phyloP scores from a whole-genome alignment of 2,329 filamentous ascomycete genomes.

The Bipolaris victoriae region DNA sequence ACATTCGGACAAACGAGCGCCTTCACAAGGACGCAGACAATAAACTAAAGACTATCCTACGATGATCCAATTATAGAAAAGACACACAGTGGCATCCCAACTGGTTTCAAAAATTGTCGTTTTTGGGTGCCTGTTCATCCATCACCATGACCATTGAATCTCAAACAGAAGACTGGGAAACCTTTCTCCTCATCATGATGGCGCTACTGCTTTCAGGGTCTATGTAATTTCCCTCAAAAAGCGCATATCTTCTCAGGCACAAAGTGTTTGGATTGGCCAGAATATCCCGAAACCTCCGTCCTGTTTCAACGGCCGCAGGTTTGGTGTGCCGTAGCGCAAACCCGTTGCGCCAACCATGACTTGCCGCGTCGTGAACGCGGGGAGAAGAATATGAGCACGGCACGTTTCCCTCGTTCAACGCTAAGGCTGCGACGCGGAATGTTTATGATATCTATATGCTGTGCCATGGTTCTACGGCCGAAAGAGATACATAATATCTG shows the following conservation, averaged over 20 bases:
- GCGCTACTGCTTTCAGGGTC: conserved; percentile 6
- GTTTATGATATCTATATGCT: neutral
- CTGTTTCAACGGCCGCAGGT: conserved; percentile 12
- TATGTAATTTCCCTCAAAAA: neutral
- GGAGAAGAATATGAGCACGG: conserved; percentile 7
- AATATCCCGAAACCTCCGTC: conserved; percentile 17
- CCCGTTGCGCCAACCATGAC: conserved; percentile 3
- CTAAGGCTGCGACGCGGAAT: conserved; percentile 8
- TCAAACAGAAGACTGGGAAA: neutral
- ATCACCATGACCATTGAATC: neutral
- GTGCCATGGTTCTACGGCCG: neutral
- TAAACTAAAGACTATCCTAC: neutral
- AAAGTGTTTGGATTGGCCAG: conserved; percentile 5
- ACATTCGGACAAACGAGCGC: neutral
- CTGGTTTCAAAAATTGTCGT: neutral
- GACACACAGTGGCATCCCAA: neutral
- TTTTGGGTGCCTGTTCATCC: neutral
- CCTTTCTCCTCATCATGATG: neutral
- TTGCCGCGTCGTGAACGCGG: conserved; percentile 1
- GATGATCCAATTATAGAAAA: no score
- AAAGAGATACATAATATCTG: neutral
- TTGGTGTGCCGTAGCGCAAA: conserved; percentile 13
- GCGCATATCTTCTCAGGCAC: conserved; percentile 3
- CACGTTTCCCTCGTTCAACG: neutral
- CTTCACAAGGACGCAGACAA: neutral